Evolutionary conservation across 257 asterid species (phyloP).

Genomic region (Sherardia arvensis): DNA sequence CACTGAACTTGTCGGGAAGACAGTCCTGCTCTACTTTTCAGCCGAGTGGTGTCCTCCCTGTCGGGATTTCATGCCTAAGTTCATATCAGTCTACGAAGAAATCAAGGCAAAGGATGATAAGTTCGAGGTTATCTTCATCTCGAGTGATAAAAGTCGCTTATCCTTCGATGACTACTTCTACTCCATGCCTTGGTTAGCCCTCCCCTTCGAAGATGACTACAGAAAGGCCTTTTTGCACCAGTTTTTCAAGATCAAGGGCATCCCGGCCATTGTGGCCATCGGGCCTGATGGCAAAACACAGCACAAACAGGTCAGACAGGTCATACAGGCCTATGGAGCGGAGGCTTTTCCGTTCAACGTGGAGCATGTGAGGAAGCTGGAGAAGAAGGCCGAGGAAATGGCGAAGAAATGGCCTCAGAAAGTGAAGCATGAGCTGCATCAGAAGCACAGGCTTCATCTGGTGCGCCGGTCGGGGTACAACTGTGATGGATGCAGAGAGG

Average conservation of each 20-base stretch:
- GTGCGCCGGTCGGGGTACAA: slow-evolving; percentile 16
- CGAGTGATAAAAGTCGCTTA: slow-evolving; percentile 23
- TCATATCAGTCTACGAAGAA: slow-evolving; percentile 20
- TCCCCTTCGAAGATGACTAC: slow-evolving; percentile 17
- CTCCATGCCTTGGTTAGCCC: slow-evolving; percentile 32
- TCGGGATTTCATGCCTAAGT: slow-evolving; percentile 22
- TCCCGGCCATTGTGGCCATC: slow-evolving; percentile 28
- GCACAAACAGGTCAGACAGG: slow-evolving; percentile 22
- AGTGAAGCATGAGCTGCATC: slow-evolving; percentile 18
- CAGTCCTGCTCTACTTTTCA: slow-evolving; percentile 25
- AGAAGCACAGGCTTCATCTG: slow-evolving; percentile 17
- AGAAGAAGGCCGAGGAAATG: slow-evolving; percentile 11
- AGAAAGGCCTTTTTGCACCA: slow-evolving; percentile 15
- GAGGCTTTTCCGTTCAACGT: slow-evolving; percentile 24
- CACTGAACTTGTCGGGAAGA: slow-evolving; percentile 26
- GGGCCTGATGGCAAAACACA: slow-evolving; percentile 19
- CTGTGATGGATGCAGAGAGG: slow-evolving; percentile 24
- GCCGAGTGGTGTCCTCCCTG: slow-evolving; percentile 36
- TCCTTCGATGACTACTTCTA: slow-evolving; percentile 24
- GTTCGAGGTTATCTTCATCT: slow-evolving; percentile 27
- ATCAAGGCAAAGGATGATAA: slow-evolving; percentile 19
- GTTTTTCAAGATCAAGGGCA: slow-evolving; percentile 25
- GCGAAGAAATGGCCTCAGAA: slow-evolving; percentile 27
- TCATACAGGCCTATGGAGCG: slow-evolving; percentile 20
- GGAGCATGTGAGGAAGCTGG: slow-evolving; percentile 14